Base-by-base conservation (phyloP, 148 eudicot species). In the Euryodendron excelsum region DNA sequence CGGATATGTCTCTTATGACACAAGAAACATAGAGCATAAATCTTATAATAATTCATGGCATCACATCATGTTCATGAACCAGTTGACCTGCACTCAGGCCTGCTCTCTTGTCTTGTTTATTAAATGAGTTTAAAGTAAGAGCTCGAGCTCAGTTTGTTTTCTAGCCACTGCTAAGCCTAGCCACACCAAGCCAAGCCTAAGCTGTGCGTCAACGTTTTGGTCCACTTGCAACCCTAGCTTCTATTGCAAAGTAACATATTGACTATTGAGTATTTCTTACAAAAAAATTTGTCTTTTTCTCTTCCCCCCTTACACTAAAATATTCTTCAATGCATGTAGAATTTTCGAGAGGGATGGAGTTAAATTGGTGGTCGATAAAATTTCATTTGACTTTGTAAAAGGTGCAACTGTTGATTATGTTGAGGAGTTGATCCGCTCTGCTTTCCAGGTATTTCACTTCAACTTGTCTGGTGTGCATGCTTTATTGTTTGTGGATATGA, bases 371-470 rank as follows among this genome's bases (percentile, higher is more conserved):
- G 91, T 96, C 37, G 99, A 96, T 83, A 88, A 83, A 25, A 88
- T 96, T 76, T 96, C 99, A 4, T 86, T 86, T n/a, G 99, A 87
- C 82, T 96, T 96, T 81, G 99, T 96, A 56, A 96, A 93, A 79
- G 99, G 99, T 67, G 89, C 99, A 17, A 91, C 91, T 44, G 86
- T 96, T 85, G 99, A 96, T 92, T 93, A 93, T 86, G 99, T 87
- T 28, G 95, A 93, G 89, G 99, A 96, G 89, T 92, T 96, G 71
- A 96, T 93, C 60, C 97, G 99, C 30, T 92, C 99, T 73, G 99
- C 97, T 53, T 96, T 96, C 60, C 99, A 96, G 95, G 99, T 93
- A 58, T 75, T 83, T 77, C 64, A 17, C 30, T 66, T 23, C 45
- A 39, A 6, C 56, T 74, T 84, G 41, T 64, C 33, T 45, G 30